Evolutionary conservation across 352 stramenopile species (phyloP), one percentile per base, ranked within the genome.

Genomic region (Phytophthora europaea): DNA sequence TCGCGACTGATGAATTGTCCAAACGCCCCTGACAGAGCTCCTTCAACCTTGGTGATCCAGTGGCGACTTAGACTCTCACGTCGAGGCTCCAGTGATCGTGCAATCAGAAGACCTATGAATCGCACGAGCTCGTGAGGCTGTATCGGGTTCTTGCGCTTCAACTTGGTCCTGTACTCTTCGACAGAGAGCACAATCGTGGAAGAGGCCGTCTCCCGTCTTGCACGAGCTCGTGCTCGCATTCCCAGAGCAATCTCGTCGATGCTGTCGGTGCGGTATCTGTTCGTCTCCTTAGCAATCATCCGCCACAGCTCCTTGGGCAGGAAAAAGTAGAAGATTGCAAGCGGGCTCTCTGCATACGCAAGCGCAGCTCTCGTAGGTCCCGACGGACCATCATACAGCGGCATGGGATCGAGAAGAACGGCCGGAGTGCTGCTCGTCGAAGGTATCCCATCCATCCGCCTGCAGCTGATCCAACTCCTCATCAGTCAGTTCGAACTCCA

Each of bases 281-380:
- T 47, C 5, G 38, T 47, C 15, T 47, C 12, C 15, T 47, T 4
- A 4, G 38, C 38, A 47, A 47, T 67, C 34, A 20, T 58, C 3
- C 60, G 60, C 60, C 48, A 67, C 7, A 53, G 22, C 22, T 67
- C 60, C 33, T 51, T 67, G n/a, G 48, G 60, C 0, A 67, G 22
- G 16, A 67, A 59, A 33, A 59, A 67, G 33, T 59, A 59, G 16
- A 67, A 67, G 3, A 53, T 59, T 4, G 60, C 48, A 0, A 67
- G 48, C 2, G 60, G 48, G 12, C 20, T 59, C 3, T 43, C 33
- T 9, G 48, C 48, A 6, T 67, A 67, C 0, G 48, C 47, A 0
- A 67, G 34, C 8, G 60, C 60, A 40, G 60, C 48, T 33, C 31
- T 10, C 10, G 47, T 67, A 7, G 60, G 60, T 0, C 48, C 59